phyloP scores from a whole-genome alignment of 2,329 filamentous ascomycete species.

The Arthrobotrys sinensis region DNA sequence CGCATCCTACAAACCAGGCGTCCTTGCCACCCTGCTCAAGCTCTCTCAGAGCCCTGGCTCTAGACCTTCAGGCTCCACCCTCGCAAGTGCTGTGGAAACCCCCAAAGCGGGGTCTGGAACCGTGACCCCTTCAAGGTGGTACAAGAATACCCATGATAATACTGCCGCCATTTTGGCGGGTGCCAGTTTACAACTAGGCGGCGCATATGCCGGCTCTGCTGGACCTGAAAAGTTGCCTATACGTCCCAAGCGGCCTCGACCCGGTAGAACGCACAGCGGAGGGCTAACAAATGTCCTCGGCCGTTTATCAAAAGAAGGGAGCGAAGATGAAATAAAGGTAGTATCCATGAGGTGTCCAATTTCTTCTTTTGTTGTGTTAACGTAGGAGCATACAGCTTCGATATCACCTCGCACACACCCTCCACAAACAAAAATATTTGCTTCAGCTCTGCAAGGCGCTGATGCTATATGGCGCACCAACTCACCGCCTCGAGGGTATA shows the following conservation, averaged over 20 bases:
- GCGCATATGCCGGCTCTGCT: constrained; percentile 25
- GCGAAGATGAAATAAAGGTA: constrained; percentile 69
- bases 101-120: constrained; percentile 26
- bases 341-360: not conserved
- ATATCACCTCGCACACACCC: constrained; percentile 77
- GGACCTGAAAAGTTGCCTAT: constrained; percentile 16
- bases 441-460: constrained; percentile 86
- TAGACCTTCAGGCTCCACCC: not conserved
- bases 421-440: constrained; percentile 85
- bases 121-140: constrained; percentile 35
- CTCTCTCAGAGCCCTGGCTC: constrained; percentile 7
- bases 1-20: constrained; percentile 31
- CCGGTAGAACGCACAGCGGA: constrained; percentile 12
- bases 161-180: constrained; percentile 45
- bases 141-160: constrained; percentile 29
- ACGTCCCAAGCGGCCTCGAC: constrained; percentile 11
- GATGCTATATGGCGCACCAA: constrained; percentile 92
- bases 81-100: constrained; percentile 14
- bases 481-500: constrained; percentile 82
- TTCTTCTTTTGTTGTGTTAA: not conserved
- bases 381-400: constrained; percentile 69
- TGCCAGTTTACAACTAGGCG: constrained; percentile 31
- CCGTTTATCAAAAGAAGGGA: constrained; percentile 20
- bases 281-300: constrained; percentile 28
- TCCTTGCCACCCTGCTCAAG: constrained; percentile 45